Evolutionary conservation across 345 rosid species (phyloP), one percentile per base, ranked within the genome.

Genomic region (Noccaea bulbosa): DNA sequence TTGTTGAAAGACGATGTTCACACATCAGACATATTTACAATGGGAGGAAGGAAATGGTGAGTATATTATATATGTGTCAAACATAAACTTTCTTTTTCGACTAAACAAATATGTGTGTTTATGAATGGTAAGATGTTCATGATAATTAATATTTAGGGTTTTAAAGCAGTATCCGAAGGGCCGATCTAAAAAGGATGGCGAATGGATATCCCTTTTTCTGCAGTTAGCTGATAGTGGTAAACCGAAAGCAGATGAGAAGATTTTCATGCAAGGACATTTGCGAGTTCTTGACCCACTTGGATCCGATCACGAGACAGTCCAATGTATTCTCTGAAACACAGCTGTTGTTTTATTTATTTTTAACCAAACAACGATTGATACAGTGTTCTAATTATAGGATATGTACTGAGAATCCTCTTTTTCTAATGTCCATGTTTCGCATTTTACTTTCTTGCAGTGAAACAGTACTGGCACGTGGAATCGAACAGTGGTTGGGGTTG

Each of bases 261-360:
- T 55, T 34, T 68, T 44, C 46, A 7, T 4, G 4, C 44, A 33
- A 55, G 64, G 2, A 44, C 8, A 6, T 34, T 0, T 57, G 2
- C 57, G 65, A 69, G 39, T 69, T 47, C 57, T 35, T 5, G 1
- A 47, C 56, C 73, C 57, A 11, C 0, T 35, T 37, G 73, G 57
- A 24, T 35, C 8, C 17, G 22, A 65, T 8, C 58, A 65, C 37
- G 0, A 0, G 2, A 1, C 8, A 37, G 0, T 0, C 44, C 1
- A 7, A 33, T 1, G 66, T 61, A 61, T n/a, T 7, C 41, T 43
- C 38, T n/a, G 4, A 27, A 61, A 3, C 27, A 35, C 45, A 8
- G 6, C 20, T 17, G 20, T 17, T 17, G 20, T 17, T 17, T 17
- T 17, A 17, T 17, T 17, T 40, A 40, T 39, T n/a, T 40, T 11